Evolutionary conservation across 2,329 filamentous ascomycete species (phyloP), one percentile per base, ranked within the genome.

Genomic region (Tolypocladium cylindrosporum): DNA sequence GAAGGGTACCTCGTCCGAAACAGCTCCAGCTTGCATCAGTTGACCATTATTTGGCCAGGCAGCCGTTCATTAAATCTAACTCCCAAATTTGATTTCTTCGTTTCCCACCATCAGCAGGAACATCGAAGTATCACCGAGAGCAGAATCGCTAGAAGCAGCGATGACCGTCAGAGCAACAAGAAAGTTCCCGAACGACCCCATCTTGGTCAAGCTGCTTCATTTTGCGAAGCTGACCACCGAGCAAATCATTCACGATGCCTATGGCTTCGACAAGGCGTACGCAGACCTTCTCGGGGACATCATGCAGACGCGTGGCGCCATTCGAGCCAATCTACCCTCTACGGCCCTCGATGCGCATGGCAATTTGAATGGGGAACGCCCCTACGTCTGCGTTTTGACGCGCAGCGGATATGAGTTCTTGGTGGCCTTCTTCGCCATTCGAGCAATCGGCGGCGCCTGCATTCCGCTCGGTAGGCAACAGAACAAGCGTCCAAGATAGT

Each of bases 391-490:
- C 7, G 54, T 60, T 19, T 61, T 65, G 16, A 59, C 63, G 21
- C 37, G 40, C 24, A 60, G 60, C 10, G 64, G 65, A 7, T 67
- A 67, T 45, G 65, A 65, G 48, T 66, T 66, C 31, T 50, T 64
- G 13, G 65, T 67, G 6, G 64, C 63, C 3, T 66, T 64, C 40
- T 64, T 65, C 27, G 61, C 62, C 11, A 56, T 59, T 24, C 60
- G 62, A 10, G 64, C 58, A 4, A 41, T 67, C 4, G 64, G 62
- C 5, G 63, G 63, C 19, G 63, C 62, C 7, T 61, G 58, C 19
- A 53, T 65, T 19, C 61, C 64, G 2, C 40, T 66, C 27, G 60
- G 63, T 64, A 42, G 21, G 59, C 54, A 37, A 1, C 14, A 34
- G 19, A 14, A 37, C 42, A 21, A 37, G 19, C 40, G 40, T 21